Base-by-base conservation (phyloP, 2,329 filamentous ascomycete genomes). In the Basipetospora chlamydospora region DNA sequence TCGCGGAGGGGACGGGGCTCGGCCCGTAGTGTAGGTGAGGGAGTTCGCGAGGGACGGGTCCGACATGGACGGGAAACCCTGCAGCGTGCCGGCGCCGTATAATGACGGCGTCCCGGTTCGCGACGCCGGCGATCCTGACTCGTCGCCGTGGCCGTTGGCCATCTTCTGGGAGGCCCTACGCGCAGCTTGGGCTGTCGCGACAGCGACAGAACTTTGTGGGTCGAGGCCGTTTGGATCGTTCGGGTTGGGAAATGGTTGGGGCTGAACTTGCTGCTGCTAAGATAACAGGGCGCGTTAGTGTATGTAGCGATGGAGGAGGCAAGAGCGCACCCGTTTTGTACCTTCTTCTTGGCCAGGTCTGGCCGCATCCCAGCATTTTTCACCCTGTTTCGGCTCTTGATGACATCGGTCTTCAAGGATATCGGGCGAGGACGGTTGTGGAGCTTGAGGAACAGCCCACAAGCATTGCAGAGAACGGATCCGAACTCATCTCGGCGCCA, bases 401-500 rank as follows among this genome's bases (percentile, higher is more conserved):
- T 98, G 47, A 96, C 88, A 66, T 98, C 90, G 33, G 90, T 96
- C 70, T 98, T 98, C 49, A 98, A 72, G 49, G 84, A 93, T 56
- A 94, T 95, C 47, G 90, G 90, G 39, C 90, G 79, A 42, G 90
- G 77, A 18, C 87, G 81, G 44, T 87, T 87, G 56, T 98, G 90
- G 47, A 98, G 71, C 70, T 98, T 98, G 51, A 96, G 72, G 60
- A 96, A 98, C 39, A 98, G 72, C 41, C 90, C 90, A 60, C 90
- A 98, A 51, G 90, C 90, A 63, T 98, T 98, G 76, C 90, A 98
- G 36, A 98, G 80, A 26, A 98, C 88, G 1, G 86, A 81, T 46
- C 90, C 90, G 50, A 80, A 76, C 64, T 98, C 90, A 68, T 98
- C 90, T 64, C 90, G 80, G 50, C 90, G 83, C 90, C 90, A 98